These are phyloP conservation scores for Pleurotus platypus DNA, from an alignment of 768 basidiomycete genomes.

Conservation along the genomic window DNA sequence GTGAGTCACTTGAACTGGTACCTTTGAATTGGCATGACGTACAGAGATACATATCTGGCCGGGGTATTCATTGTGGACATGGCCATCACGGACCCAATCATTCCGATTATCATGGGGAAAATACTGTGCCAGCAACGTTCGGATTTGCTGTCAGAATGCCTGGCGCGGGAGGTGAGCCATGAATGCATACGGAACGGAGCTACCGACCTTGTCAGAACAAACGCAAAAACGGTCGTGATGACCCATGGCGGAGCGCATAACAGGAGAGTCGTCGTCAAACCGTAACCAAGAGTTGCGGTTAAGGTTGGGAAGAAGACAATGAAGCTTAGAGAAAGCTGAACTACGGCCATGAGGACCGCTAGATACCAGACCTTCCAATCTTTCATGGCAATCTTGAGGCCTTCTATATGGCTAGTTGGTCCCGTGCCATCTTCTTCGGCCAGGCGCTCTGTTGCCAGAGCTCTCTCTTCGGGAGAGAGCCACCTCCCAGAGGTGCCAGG, in stretches of 20 bases:
- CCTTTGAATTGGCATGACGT: not conserved
- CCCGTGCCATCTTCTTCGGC: slow-evolving; percentile 46
- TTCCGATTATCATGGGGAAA: not conserved
- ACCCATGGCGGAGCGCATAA: slow-evolving; percentile 64
- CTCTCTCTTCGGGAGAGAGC: slow-evolving; percentile 16
- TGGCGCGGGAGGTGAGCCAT: not conserved
- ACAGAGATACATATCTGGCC: slow-evolving; percentile 8
- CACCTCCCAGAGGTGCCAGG: slow-evolving; percentile 18
- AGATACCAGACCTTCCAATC: slow-evolving; percentile 73
- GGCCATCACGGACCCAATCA: slow-evolving; percentile 1
- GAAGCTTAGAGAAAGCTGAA: slow-evolving; percentile 47
- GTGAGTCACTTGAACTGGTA: not conserved
- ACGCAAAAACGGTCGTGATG: slow-evolving; percentile 48
- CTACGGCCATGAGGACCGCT: slow-evolving; percentile 43
- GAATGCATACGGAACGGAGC: not conserved
- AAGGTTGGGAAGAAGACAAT: slow-evolving; percentile 64
- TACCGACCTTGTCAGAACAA: slow-evolving; percentile 35
- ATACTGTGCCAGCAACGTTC: slow-evolving; percentile 7
- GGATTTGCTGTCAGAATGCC: slow-evolving; percentile 1
- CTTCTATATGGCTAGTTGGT: slow-evolving; percentile 18
- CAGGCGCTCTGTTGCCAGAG: slow-evolving; percentile 32
- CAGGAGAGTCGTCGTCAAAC: slow-evolving; percentile 51
- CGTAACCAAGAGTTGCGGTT: slow-evolving; percentile 62
- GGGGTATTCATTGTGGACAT: slow-evolving; percentile 7
- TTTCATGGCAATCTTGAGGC: slow-evolving; percentile 44